Conservation (phyloP, 257 asterid species). For the Capsicum rhomboideum region DNA sequence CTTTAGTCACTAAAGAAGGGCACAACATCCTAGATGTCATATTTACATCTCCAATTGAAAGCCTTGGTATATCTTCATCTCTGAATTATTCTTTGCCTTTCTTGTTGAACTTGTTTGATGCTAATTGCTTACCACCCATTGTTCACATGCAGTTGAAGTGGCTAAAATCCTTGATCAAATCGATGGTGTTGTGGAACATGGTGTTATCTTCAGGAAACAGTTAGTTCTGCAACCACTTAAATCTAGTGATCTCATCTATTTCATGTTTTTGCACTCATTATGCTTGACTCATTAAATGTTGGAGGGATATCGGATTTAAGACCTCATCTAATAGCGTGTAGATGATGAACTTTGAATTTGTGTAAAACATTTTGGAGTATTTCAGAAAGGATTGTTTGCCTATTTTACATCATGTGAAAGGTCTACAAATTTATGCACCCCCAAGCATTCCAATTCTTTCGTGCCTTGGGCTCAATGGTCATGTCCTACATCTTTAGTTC, state of each 20-base stretch:
- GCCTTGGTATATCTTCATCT: conserved; percentile 42
- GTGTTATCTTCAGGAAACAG: conserved; percentile 48
- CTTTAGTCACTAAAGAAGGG: conserved; percentile 62
- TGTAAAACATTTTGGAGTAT: no score
- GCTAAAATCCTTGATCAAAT: conserved; percentile 53
- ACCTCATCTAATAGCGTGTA: no score
- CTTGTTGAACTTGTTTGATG: not conserved
- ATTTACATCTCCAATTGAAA: conserved; percentile 58
- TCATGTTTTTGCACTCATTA: not conserved
- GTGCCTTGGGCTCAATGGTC: not conserved
- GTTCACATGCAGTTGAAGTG: conserved; percentile 42
- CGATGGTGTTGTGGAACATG: conserved; percentile 60
- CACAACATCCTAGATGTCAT: conserved; percentile 62
- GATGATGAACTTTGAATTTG: no score
- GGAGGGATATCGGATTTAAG: not conserved
- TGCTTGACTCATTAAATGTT: not conserved
- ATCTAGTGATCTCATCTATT: not conserved
- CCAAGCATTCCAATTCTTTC: not conserved
- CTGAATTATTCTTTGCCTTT: not conserved
- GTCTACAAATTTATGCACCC: not conserved
- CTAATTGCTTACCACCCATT: not conserved
- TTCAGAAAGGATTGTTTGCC: no score
- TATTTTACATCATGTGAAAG: not conserved
- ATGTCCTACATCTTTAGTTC: not conserved
- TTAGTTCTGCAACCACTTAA: conserved; percentile 18